These are phyloP conservation scores for Cyclanthera cordifolia DNA, from an alignment of 306 rosid species.

Conservation along the genomic window DNA sequence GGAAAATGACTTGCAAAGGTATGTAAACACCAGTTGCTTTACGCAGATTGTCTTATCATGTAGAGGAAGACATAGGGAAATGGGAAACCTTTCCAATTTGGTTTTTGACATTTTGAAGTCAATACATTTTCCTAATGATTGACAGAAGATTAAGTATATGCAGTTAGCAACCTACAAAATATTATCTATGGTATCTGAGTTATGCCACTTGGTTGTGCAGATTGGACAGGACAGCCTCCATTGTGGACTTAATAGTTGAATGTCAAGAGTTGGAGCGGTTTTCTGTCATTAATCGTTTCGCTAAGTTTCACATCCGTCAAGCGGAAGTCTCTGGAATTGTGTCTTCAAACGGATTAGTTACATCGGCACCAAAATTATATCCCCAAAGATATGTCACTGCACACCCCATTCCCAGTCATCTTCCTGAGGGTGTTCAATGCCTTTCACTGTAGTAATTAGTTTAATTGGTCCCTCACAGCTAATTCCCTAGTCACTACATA, in stretches of 20 bases:
- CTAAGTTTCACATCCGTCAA: conserved; percentile 39
- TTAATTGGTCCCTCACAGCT: conserved; percentile 14
- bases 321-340: conserved; percentile 25
- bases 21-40: background rate
- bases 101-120: background rate
- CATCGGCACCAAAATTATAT: conserved; percentile 13
- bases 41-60: background rate
- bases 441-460: conserved; percentile 31
- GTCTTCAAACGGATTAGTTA: conserved; percentile 22
- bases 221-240: conserved; percentile 32
- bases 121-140: background rate
- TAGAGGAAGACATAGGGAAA: background rate
- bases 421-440: conserved; percentile 46
- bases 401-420: conserved; percentile 30
- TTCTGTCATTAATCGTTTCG: conserved; percentile 46
- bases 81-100: background rate
- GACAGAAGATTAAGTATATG: background rate
- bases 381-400: conserved; percentile 37
- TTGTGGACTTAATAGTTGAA: conserved; percentile 32
- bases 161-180: background rate
- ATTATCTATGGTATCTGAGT: background rate
- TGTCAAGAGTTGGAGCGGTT: conserved; percentile 47
- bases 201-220: conserved; percentile 25
- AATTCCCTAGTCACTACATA: conserved; percentile 18
- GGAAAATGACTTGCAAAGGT: conserved; percentile 37